A percentile compares a stretch with the other conserved stretches of the same genome.
These are phyloP conservation scores for Coffea humblotiana DNA, from an alignment of 305 asterid species.

Conservation along the genomic window DNA sequence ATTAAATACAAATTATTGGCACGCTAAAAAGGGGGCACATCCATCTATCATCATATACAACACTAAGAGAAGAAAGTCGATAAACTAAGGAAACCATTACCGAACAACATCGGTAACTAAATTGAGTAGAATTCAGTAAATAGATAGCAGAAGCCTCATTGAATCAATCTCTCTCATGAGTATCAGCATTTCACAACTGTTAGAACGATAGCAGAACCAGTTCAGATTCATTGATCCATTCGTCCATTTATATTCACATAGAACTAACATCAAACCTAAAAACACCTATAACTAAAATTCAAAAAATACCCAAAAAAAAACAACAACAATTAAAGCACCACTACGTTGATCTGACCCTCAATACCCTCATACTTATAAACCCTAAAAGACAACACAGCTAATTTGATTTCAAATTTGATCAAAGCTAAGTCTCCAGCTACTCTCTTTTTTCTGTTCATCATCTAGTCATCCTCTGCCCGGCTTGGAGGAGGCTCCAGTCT, in stretches of 20 bases:
- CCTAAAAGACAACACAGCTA: not conserved
- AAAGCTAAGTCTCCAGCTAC: not conserved
- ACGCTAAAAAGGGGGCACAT: too few species aligned
- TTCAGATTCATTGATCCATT: slow-evolving; percentile 2
- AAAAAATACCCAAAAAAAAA: not conserved
- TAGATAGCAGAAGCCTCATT: not conserved
- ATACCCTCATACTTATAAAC: not conserved
- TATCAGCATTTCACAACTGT: slow-evolving; percentile 10
- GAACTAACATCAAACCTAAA: slow-evolving; percentile 12
- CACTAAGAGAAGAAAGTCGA: too few species aligned
- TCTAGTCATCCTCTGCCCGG: slow-evolving; percentile 62
- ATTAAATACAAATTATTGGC: too few species aligned
- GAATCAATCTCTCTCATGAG: not conserved
- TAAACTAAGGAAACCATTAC: not conserved
- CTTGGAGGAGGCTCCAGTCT: slow-evolving; percentile 60
- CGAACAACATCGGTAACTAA: too few species aligned
- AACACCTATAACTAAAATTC: slow-evolving; percentile 8
- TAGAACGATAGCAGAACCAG: not conserved
- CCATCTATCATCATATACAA: too few species aligned
- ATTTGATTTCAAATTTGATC: not conserved
- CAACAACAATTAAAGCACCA: not conserved
- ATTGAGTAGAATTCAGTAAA: not conserved
- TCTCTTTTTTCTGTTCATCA: not conserved
- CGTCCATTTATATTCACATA: slow-evolving; percentile 25
- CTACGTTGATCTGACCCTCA: not conserved